Conservation (phyloP, 495 filamentous ascomycete genomes). For the Viridothelium virens region DNA sequence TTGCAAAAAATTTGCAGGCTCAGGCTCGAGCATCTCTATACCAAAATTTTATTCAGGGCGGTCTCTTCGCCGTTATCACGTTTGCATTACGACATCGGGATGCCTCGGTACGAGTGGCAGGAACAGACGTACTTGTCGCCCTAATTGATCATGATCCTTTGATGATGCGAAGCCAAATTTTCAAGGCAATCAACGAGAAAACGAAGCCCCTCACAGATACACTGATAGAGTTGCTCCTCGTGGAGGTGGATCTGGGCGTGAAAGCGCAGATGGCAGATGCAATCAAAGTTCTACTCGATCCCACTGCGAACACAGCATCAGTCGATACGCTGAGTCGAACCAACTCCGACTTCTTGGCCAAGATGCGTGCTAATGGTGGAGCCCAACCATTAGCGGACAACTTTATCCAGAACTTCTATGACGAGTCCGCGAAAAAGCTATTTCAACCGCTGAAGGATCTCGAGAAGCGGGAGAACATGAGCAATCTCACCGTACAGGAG, state of each 20-base stretch:
- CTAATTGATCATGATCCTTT: constrained; percentile 92
- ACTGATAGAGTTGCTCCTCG: constrained; percentile 82
- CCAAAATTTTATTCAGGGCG: constrained; percentile 78
- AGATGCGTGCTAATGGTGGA: constrained; percentile 40
- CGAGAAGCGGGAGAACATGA: constrained; percentile 53
- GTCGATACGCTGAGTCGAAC: constrained; percentile 55
- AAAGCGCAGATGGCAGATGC: constrained; percentile 95
- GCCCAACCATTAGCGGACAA: constrained; percentile 62
- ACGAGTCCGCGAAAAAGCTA: constrained; percentile 74
- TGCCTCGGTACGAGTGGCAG: constrained; percentile 78
- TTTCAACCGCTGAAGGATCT: constrained; percentile 83
- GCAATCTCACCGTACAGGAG: constrained; percentile 63
- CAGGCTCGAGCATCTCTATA: constrained; percentile 73
- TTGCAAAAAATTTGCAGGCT: constrained; percentile 88
- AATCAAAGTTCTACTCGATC: constrained; percentile 87
- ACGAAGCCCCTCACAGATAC: constrained; percentile 84
- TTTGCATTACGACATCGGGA: constrained; percentile 82
- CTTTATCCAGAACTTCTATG: constrained; percentile 84
- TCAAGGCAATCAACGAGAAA: constrained; percentile 81
- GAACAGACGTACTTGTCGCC: constrained; percentile 86
- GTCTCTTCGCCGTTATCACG: constrained; percentile 81
- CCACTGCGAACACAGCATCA: constrained; percentile 47
- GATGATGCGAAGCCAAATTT: constrained; percentile 88
- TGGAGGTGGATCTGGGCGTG: constrained; percentile 86
- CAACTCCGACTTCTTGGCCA: constrained; percentile 60